These are phyloP conservation scores for Pythium myriotylum DNA, from an alignment of 352 stramenopile genomes.

Conservation along the genomic window DNA sequence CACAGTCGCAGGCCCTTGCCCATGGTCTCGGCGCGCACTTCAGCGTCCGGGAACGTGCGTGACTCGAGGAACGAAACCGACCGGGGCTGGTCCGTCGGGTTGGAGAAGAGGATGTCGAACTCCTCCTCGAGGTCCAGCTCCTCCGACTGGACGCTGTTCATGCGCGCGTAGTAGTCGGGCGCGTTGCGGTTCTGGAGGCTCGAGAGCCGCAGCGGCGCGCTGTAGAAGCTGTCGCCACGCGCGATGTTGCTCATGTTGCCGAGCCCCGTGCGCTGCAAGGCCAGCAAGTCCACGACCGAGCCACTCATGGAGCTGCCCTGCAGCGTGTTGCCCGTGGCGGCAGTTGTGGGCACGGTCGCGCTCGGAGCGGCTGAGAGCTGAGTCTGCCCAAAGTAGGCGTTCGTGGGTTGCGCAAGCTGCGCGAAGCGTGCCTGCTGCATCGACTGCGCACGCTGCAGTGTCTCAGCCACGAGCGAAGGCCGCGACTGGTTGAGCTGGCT, in stretches of 20 bases:
- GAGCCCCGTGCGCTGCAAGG: conserved; percentile 24
- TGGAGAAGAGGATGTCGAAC: conserved; percentile 32
- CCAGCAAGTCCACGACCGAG: conserved; percentile 24
- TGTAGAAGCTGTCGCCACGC: conserved; percentile 20
- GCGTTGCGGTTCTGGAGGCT: conserved; percentile 16
- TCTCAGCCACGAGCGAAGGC: conserved; percentile 27
- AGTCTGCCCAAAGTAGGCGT: conserved; percentile 29
- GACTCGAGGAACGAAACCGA: conserved; percentile 78
- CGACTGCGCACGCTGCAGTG: conserved; percentile 37
- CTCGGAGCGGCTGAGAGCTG: conserved; percentile 68
- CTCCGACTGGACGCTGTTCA: conserved; percentile 21
- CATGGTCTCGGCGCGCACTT: conserved; percentile 64
- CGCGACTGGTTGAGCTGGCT: conserved; percentile 12
- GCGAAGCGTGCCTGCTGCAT: conserved; percentile 67
- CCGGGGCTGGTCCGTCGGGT: conserved; percentile 54
- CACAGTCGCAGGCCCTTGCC: conserved; percentile 27
- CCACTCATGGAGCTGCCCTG: conserved; percentile 16
- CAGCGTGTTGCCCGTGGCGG: conserved; percentile 1
- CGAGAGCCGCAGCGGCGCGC: conserved; percentile 15
- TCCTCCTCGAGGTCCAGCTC: conserved; percentile 26
- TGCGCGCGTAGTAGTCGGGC: conserved; percentile 18
- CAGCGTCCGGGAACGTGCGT: conserved; percentile 68
- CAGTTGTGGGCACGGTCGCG: conserved; percentile 1
- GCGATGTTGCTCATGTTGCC: conserved; percentile 27
- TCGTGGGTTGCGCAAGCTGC: conserved; percentile 22